phyloP scores from a whole-genome alignment of 768 basidiomycete species.

The Asterophora parasitica region DNA sequence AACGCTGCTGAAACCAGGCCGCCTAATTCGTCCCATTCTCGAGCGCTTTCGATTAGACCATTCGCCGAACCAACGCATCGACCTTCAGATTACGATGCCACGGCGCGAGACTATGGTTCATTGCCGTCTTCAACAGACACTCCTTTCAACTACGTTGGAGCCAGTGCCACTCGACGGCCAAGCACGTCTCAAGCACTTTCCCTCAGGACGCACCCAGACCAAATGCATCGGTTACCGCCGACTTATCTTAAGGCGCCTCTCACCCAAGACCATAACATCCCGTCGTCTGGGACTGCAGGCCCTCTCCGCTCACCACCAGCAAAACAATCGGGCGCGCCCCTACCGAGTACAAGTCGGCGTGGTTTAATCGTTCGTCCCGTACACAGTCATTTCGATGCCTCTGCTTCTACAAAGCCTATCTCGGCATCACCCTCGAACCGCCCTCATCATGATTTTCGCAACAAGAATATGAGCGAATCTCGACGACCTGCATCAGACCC shows the following conservation, averaged over 20 bases:
- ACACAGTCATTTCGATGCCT: background rate
- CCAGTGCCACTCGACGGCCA: no score
- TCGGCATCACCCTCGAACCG: background rate
- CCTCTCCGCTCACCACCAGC: slow-evolving; percentile 2
- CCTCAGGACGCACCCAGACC: slow-evolving; percentile 3
- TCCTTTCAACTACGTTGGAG: no score
- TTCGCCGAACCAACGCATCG: no score
- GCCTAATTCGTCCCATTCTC: background rate
- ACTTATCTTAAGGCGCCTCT: background rate
- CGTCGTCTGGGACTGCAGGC: background rate
- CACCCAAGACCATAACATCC: background rate
- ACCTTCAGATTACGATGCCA: no score
- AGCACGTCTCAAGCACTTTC: background rate
- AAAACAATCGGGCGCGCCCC: background rate
- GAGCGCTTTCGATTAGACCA: background rate
- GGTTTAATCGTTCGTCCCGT: slow-evolving; percentile 3
- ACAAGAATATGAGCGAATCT: no score
- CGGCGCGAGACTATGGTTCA: no score
- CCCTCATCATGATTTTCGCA: background rate
- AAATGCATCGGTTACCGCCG: background rate
- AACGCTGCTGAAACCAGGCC: background rate
- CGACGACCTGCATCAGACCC: background rate
- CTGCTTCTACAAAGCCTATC: background rate
- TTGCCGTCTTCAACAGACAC: no score
- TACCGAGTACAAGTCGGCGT: background rate